These are phyloP conservation scores for Gentiana dahurica DNA, from an alignment of 257 asterid genomes.

Conservation along the genomic window DNA sequence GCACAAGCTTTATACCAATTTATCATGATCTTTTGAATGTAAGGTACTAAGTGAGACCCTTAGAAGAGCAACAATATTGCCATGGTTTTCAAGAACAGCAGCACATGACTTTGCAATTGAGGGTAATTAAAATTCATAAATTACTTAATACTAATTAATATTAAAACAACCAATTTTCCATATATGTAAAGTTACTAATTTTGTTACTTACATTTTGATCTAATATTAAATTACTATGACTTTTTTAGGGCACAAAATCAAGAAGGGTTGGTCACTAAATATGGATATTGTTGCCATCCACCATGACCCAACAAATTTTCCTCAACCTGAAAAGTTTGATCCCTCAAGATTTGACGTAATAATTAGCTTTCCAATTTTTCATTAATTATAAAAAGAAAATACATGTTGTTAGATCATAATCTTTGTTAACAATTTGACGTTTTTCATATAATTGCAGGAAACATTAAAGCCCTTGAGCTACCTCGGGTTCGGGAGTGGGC, in stretches of 20 bases:
- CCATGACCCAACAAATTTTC: slow-evolving; percentile 56
- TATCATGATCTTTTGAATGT: slow-evolving; percentile 2
- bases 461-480: slow-evolving; percentile 62
- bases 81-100: slow-evolving; percentile 84
- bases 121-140: slow-evolving; percentile 25
- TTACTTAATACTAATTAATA: too few species aligned
- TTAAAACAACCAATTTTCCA: too few species aligned
- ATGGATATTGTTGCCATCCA: slow-evolving; percentile 83
- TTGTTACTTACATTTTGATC: too few species aligned
- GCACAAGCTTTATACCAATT: too few species aligned
- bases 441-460: slow-evolving; percentile 32
- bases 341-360: slow-evolving; percentile 66
- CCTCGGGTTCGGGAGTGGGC: slow-evolving; percentile 85
- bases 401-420: too few species aligned
- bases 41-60: slow-evolving; percentile 74
- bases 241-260: slow-evolving; percentile 43
- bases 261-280: slow-evolving; percentile 71
- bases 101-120: slow-evolving; percentile 76
- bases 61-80: slow-evolving; percentile 74
- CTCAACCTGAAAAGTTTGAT: slow-evolving; percentile 58
- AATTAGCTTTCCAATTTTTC: slow-evolving; percentile 11
- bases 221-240: too few species aligned
- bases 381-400: background rate
- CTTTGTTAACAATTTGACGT: too few species aligned
- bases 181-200: too few species aligned